Base-by-base conservation (phyloP, 257 asterid genomes). In the Plantago elongata region DNA sequence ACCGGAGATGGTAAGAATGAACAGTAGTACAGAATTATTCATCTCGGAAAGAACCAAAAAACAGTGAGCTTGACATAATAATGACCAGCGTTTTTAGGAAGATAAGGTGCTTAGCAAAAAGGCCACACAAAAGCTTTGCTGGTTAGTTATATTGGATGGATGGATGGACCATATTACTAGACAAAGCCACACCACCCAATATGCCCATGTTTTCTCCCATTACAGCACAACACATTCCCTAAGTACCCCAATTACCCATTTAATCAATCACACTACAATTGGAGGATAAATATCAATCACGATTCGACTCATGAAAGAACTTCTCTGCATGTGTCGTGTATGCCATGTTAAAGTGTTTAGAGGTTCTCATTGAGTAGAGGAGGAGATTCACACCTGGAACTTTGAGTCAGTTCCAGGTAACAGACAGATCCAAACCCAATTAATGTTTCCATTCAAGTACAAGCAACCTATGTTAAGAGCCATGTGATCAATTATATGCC, bases 401-500 rank as follows among this genome's bases (percentile, higher is more conserved):
- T 34, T 34, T 64, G 45, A 56, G 46, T 37, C 37, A 10, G n/a
- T 58, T 64, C 17, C 22, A 15, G 43, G 45, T 57, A 50, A 37
- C 29, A 51, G 59, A 73, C 61, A 65, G 45, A 52, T 27, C 47
- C 54, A 57, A 69, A 45, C 63, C 49, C 56, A 67, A 45, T 68
- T 63, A 67, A 62, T 69, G 74, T 62, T 64, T 69, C 14, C 8
- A 13, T 12, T 40, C 7, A 45, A 47, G 29, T 9, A 60, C 49
- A 66, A 69, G 64, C 72, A 44, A 63, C 38, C 71, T 16, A 57
- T 47, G 40, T 43, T 29, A 11, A 58, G 64, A 14, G 13, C 62
- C 81, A 75, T 75, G 77, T 75, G 79, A 69, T 17, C 45, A 71
- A 60, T 46, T 60, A 22, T 62, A 48, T 50, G 18, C 45, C 72